These are phyloP conservation scores for Canna indica DNA, from an alignment of 176 grass and related monocot genomes.

Conservation along the genomic window DNA sequence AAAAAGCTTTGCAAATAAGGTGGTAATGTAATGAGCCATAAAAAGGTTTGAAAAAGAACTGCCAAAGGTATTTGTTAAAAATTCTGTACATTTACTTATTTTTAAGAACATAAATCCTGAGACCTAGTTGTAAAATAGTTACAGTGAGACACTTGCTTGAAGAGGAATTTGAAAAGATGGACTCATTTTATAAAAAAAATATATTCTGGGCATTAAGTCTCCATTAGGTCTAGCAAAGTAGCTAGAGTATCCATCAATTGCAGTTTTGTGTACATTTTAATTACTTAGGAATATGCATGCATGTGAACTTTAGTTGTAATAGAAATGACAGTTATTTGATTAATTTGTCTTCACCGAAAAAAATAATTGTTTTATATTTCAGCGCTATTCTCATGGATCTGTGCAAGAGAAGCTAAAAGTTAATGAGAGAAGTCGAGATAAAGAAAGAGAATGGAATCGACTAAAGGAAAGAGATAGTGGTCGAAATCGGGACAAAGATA, in stretches of 20 bases:
- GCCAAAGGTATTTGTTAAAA: too few relatives aligned
- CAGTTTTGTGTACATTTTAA: neutral
- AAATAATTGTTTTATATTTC: neutral
- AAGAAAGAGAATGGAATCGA: constrained; percentile 1
- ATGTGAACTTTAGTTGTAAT: neutral
- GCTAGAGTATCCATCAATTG: neutral
- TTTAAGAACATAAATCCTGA: too few relatives aligned
- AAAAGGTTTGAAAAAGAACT: too few relatives aligned
- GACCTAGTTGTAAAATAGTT: too few relatives aligned
- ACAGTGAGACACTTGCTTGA: too few relatives aligned
- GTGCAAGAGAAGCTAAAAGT: neutral
- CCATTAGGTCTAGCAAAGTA: neutral
- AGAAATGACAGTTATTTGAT: neutral
- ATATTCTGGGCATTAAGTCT: neutral
- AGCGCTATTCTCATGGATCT: neutral
- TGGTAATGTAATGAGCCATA: too few relatives aligned
- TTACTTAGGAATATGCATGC: neutral
- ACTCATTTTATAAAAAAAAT: neutral
- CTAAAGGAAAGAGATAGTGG: constrained; percentile 15
- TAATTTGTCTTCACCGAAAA: neutral
- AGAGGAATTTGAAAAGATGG: too few relatives aligned
- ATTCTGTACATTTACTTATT: too few relatives aligned
- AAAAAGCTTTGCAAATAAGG: too few relatives aligned
- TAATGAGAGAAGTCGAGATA: constrained; percentile 12
- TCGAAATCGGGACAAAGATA: neutral